Conservation (phyloP, 257 asterid species). For the Nemophila menziesii region DNA sequence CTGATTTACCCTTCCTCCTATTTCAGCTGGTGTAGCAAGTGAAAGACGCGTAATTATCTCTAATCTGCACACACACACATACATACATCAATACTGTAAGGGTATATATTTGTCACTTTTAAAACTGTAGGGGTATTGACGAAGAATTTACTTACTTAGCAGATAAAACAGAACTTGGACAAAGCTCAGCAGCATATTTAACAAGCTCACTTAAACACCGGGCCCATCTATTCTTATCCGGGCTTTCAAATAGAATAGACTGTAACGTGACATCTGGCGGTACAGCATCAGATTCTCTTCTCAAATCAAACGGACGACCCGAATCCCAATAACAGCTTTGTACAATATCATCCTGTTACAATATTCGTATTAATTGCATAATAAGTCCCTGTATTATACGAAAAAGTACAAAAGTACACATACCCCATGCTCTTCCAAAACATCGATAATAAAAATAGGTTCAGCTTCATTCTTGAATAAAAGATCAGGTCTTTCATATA, state of each 20-base stretch:
- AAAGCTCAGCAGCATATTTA: slow-evolving; percentile 83
- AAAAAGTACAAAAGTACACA: slow-evolving; percentile 15
- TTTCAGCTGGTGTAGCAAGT: slow-evolving; percentile 77
- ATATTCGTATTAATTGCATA: slow-evolving; percentile 8
- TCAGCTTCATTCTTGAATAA: slow-evolving; percentile 60
- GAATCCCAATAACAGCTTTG: slow-evolving; percentile 99
- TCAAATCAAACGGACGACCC: slow-evolving; percentile 86
- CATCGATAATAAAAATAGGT: slow-evolving; percentile 94
- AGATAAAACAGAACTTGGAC: slow-evolving; percentile 89
- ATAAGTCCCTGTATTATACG: slow-evolving; percentile 4
- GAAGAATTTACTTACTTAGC: slow-evolving; percentile 87
- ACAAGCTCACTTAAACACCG: slow-evolving; percentile 93
- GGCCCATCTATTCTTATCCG: slow-evolving; percentile 97
- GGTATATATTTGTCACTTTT: no score
- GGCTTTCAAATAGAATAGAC: slow-evolving; percentile 89
- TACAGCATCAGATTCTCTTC: slow-evolving; percentile 88
- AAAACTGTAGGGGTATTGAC: no score
- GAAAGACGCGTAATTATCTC: slow-evolving; percentile 95
- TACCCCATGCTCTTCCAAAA: slow-evolving; percentile 99
- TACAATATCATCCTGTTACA: slow-evolving; percentile 87
- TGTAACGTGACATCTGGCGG: slow-evolving; percentile 93
- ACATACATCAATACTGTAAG: slow-evolving; percentile 5
- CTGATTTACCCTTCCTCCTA: slow-evolving; percentile 97
- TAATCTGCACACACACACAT: slow-evolving; percentile 51
- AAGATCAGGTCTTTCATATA: slow-evolving; percentile 52